phyloP scores from a whole-genome alignment of 176 grass and related monocot species.

The Aegilops sharonensis region DNA sequence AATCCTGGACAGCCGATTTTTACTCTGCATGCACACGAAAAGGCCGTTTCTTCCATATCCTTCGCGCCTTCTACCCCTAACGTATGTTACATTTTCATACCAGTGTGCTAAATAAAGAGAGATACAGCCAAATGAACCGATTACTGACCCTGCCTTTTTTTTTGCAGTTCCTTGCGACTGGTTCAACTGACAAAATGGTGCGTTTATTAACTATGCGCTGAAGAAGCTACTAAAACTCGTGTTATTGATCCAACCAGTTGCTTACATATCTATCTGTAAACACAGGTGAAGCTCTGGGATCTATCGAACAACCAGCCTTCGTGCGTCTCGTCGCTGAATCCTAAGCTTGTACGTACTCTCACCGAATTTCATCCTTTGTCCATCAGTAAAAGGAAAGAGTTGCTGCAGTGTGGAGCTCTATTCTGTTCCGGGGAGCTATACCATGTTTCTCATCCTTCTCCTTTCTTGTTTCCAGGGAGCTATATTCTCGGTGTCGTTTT shows the following conservation, averaged over 20 bases:
- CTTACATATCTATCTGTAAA: conserved; percentile 4
- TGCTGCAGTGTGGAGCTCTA: not conserved
- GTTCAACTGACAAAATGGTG: conserved; percentile 71
- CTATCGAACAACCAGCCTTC: conserved; percentile 60
- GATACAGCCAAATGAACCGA: not conserved
- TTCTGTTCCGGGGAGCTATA: conserved; percentile 17
- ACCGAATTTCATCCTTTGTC: not conserved
- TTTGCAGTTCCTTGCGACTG: conserved; percentile 64
- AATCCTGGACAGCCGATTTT: conserved; percentile 47
- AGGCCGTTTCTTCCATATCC: conserved; percentile 57
- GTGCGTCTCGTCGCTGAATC: conserved; percentile 49
- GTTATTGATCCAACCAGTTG: not conserved
- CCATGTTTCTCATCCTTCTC: not conserved
- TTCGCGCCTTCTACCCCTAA: conserved; percentile 42
- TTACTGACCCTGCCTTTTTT: not conserved
- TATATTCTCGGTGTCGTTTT: conserved; percentile 64
- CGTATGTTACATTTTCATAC: conserved; percentile 29
- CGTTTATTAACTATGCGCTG: not conserved
- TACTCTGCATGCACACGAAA: conserved; percentile 79
- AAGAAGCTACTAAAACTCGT: not conserved
- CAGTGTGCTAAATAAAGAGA: not conserved
- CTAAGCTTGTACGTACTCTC: conserved; percentile 46
- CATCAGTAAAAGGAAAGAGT: not conserved
- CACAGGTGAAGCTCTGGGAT: conserved; percentile 78
- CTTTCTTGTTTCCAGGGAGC: conserved; percentile 31